Base-by-base conservation (phyloP, 495 filamentous ascomycete species). In the Haplographium delicatum region DNA sequence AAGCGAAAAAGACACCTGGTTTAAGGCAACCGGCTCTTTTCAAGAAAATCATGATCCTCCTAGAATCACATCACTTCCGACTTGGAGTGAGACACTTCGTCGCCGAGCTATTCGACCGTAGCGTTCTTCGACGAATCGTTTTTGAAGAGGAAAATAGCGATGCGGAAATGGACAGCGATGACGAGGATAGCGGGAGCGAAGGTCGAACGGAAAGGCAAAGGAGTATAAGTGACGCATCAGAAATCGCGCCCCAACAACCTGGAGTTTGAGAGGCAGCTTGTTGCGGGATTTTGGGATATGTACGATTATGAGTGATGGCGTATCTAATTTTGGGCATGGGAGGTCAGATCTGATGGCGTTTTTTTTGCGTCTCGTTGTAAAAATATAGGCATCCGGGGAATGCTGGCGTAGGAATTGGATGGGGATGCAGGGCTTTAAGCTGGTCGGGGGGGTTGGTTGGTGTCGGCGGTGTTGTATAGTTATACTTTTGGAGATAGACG, bases 21-120 rank as follows among this genome's bases (percentile, higher is more conserved):
- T 97, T 98, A 68, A 77, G 75, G 25, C 84, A 87, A 59, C 75
- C 83, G 28, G 70, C 73, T 26, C 73, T 97, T 27, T 97, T 95
- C 70, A 81, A 80, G 47, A 86, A 89, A 63, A 81, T 91, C 48
- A 82, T 97, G 72, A 75, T 71, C 26, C 69, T 96, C 26, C 73
- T 98, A n/a, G 93, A 96, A 68, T 83, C 79, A 43, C 89, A 96
- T 54, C 88, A 93, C 59, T 97, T 89, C 65, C 80, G 91, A 25
- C 73, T 97, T 19, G 81, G 80, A 5, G 83, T 89, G 41, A 83
- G 91, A 34, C 84, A 88, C 34, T 90, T 94, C 65, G 83, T 96
- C 27, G 81, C 96, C 42, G 90, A 96, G 63, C 69, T 97, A 20
- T 98, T 97, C 65, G 91, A 97, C 56, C 91, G 88, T 67, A 81